Conservation (phyloP, 139 green algal species). For the Coelastrella sp. region DNA sequence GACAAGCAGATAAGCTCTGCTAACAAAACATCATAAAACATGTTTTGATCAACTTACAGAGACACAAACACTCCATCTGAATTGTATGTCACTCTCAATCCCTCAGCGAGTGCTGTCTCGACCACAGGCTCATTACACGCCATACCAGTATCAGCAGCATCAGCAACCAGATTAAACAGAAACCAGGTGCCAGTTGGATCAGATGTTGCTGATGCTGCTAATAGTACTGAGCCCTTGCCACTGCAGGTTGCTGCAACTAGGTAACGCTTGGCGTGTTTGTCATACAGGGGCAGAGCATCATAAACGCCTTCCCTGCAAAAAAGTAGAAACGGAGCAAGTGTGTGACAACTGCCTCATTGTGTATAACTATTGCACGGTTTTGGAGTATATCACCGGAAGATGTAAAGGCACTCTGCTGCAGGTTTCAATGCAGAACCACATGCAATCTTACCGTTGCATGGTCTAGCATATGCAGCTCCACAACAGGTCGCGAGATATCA, state of each 20-base stretch:
- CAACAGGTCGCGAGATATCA: too few species aligned
- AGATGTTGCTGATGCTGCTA: conserved; percentile 27
- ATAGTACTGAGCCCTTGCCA: conserved; percentile 22
- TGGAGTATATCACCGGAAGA: too few species aligned
- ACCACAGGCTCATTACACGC: background rate
- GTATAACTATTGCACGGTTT: too few species aligned
- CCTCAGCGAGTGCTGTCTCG: conserved; percentile 32
- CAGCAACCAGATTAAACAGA: conserved; percentile 37
- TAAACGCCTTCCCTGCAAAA: conserved; percentile 32
- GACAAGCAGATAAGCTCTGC: too few species aligned
- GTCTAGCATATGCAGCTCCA: too few species aligned
- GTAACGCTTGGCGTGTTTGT: conserved; percentile 30
- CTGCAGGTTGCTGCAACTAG: conserved; percentile 31
- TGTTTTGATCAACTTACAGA: conserved; percentile 41
- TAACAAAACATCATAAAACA: too few species aligned
- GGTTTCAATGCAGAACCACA: too few species aligned
- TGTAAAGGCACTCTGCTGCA: too few species aligned
- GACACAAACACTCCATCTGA: background rate
- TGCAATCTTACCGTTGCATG: too few species aligned
- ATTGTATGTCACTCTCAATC: conserved; percentile 11
- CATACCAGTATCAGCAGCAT: conserved; percentile 31
- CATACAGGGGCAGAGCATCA: conserved; percentile 23
- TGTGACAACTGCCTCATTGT: too few species aligned
- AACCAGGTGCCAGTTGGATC: conserved; percentile 23
- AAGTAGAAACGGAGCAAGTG: background rate